Conservation (phyloP, 2,329 filamentous ascomycete species). For the Calonectria ilicicola region DNA sequence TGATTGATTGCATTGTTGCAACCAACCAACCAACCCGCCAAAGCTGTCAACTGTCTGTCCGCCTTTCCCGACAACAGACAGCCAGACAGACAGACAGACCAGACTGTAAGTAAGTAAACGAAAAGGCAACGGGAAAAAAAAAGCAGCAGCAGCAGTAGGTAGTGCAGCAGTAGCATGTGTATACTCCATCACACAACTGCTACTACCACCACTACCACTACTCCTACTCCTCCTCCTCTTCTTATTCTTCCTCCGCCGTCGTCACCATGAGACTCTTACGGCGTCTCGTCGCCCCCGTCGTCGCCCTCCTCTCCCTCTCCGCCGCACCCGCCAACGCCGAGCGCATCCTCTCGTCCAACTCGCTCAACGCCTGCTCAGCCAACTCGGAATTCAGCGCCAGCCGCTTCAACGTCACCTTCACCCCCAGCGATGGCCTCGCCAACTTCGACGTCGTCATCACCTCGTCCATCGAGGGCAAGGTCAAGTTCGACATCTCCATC, state of each 20-base stretch:
- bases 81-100: too few species aligned
- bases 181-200: too few species aligned
- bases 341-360: constrained; percentile 81
- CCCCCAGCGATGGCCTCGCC: constrained; percentile 78
- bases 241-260: not conserved
- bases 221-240: too few species aligned
- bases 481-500: constrained; percentile 80
- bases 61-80: too few species aligned
- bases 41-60: too few species aligned
- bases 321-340: constrained; percentile 58
- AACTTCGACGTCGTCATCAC: constrained; percentile 82
- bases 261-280: not conserved
- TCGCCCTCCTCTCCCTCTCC: constrained; percentile 24
- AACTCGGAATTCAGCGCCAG: constrained; percentile 89
- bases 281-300: constrained; percentile 13
- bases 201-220: too few species aligned
- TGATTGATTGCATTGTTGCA: not conserved
- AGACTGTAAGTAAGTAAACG: too few species aligned
- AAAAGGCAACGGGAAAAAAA: too few species aligned
- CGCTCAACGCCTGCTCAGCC: constrained; percentile 84
- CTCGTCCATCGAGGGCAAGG: constrained; percentile 83
- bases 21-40: too few species aligned
- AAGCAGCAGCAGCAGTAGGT: too few species aligned
- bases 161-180: not conserved
- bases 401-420: constrained; percentile 87